A percentile compares a stretch with the other conserved stretches of the same genome.
Evolutionary conservation across 2,329 filamentous ascomycete species (phyloP).

Genomic region (Colletotrichum gigasporum): DNA sequence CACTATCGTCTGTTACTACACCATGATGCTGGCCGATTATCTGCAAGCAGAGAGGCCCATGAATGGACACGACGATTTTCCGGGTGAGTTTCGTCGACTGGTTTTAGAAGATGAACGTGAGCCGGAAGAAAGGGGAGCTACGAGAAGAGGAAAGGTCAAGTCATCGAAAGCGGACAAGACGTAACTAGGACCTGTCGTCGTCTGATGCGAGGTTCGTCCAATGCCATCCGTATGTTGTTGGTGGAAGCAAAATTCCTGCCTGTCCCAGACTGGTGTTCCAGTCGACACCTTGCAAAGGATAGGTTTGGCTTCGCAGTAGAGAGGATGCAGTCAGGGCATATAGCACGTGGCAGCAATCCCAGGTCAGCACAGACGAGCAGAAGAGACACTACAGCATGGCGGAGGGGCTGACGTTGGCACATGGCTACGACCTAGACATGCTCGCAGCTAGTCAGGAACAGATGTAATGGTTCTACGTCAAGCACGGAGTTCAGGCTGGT

Average conservation of each 20-base stretch:
- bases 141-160: not conserved
- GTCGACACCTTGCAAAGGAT: not conserved
- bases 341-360: not conserved
- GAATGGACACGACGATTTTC: slow-evolving; percentile 28
- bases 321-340: not conserved
- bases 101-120: slow-evolving; percentile 27
- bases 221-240: not conserved
- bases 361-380: not conserved
- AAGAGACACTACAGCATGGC: not conserved
- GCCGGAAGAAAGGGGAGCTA: slow-evolving; percentile 16
- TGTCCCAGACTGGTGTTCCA: slow-evolving; percentile 16
- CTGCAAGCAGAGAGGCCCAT: slow-evolving; percentile 23
- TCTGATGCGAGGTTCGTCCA: not conserved
- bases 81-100: slow-evolving; percentile 18
- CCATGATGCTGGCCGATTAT: slow-evolving; percentile 31
- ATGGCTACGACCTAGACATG: not conserved
- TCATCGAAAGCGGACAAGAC: slow-evolving; percentile 7
- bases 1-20: slow-evolving; percentile 21
- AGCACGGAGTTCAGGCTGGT: not conserved
- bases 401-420: not conserved
- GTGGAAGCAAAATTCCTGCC: not conserved
- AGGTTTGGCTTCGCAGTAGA: too few relatives aligned
- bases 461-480: not conserved
- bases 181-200: slow-evolving; percentile 1
- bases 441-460: not conserved